Conservation (phyloP, 2,329 filamentous ascomycete genomes). For the Diaporthe citri region DNA sequence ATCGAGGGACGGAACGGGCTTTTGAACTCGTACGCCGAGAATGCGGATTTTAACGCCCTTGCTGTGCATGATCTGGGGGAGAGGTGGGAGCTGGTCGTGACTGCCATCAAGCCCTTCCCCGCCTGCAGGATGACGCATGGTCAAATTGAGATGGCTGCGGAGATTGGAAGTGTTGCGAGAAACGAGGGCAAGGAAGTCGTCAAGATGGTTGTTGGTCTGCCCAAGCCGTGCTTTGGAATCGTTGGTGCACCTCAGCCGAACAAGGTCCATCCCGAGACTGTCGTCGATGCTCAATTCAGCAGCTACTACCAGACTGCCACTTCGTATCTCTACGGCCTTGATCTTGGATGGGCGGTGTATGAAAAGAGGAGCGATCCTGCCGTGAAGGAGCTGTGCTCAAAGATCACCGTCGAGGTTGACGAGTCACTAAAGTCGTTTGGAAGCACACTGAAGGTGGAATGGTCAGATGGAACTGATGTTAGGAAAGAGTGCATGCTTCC, state of each 20-base stretch:
- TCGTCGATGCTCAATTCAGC: conserved; percentile 48
- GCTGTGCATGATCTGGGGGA: conserved; percentile 40
- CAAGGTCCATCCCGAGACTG: conserved; percentile 44
- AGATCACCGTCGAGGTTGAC: not conserved
- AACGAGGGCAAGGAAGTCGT: not conserved
- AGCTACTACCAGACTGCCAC: conserved; percentile 48
- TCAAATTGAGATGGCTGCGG: conserved; percentile 45
- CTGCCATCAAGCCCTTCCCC: conserved; percentile 46
- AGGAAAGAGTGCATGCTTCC: not conserved
- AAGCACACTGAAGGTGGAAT: not conserved
- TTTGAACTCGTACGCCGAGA: conserved; percentile 43
- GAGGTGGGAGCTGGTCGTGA: conserved; percentile 44
- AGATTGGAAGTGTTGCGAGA: conserved; percentile 41
- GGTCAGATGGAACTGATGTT: not conserved
- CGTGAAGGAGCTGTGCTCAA: not conserved
- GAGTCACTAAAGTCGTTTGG: not conserved
- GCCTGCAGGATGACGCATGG: conserved; percentile 48
- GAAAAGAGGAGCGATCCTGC: not conserved
- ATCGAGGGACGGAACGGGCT: conserved; percentile 46
- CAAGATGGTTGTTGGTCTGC: not conserved
- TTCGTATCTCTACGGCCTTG: conserved; percentile 45
- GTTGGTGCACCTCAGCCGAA: conserved; percentile 44
- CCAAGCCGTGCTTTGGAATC: not conserved
- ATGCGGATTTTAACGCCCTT: conserved; percentile 39
- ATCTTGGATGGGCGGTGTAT: conserved; percentile 42